A percentile compares a stretch with the other conserved stretches of the same genome.
Conservation (phyloP, 2,329 filamentous ascomycete species). For the Sodiomyces alkalinus region DNA sequence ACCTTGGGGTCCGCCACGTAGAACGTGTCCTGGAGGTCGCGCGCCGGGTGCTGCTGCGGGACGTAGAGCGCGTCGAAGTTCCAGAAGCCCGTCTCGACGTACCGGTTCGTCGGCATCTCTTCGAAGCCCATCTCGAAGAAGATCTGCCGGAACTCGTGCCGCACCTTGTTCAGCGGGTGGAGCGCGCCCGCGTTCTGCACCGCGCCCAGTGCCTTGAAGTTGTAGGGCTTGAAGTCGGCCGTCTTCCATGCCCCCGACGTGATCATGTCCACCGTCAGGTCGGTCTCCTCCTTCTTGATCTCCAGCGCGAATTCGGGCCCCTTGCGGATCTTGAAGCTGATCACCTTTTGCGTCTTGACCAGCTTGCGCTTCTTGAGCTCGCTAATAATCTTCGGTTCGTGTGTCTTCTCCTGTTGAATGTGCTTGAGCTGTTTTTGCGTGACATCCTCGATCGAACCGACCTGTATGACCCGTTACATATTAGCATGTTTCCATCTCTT, state of each 20-base stretch:
- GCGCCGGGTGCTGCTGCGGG: constrained; percentile 69
- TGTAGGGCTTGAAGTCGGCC: constrained; percentile 69
- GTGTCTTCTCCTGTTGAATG: constrained; percentile 54
- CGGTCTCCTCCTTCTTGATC: constrained; percentile 85
- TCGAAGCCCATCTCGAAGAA: constrained; percentile 99
- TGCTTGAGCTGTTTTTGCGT: constrained; percentile 61
- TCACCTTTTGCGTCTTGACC: constrained; percentile 66
- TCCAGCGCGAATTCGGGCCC: constrained; percentile 78
- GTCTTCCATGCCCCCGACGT: constrained; percentile 81
- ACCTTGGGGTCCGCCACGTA: constrained; percentile 81
- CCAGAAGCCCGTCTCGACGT: constrained; percentile 63
- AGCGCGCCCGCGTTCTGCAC: constrained; percentile 46
- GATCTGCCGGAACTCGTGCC: constrained; percentile 88
- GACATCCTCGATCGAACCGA: constrained; percentile 63
- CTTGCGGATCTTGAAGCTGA: constrained; percentile 72
- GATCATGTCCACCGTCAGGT: constrained; percentile 89
- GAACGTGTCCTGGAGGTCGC: constrained; percentile 96
- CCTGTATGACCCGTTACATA: too few species aligned
- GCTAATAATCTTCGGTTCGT: constrained; percentile 61
- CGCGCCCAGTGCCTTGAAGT: constrained; percentile 59
- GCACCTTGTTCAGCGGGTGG: constrained; percentile 80
- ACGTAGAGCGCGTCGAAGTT: constrained; percentile 9
- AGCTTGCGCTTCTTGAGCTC: constrained; percentile 91
- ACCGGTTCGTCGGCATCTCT: constrained; percentile 92
- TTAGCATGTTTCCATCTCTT: too few species aligned